These are phyloP conservation scores for Ceratobasidium sp. DNA, from an alignment of 1,284 basidiomycete genomes.

Conservation along the genomic window DNA sequence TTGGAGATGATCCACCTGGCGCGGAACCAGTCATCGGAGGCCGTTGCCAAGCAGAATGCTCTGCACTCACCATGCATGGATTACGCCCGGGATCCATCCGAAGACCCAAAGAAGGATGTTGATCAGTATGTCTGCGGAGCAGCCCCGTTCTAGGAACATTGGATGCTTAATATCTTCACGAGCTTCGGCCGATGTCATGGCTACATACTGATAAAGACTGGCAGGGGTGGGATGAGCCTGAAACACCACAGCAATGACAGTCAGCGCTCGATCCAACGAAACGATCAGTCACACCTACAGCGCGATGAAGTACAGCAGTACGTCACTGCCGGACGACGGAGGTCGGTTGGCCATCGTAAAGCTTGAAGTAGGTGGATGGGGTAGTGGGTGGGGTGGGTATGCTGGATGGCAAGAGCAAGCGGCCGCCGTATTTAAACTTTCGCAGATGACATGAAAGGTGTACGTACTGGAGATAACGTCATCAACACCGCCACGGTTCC, in stretches of 20 bases:
- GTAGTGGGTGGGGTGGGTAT: not conserved
- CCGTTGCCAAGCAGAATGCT: not conserved
- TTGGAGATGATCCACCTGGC: slow-evolving; percentile 35
- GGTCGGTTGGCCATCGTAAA: slow-evolving; percentile 29
- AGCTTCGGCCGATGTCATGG: not conserved
- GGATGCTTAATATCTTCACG: not conserved
- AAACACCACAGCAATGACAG: not conserved
- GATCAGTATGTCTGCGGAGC: slow-evolving; percentile 28
- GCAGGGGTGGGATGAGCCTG: slow-evolving; percentile 37
- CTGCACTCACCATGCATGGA: slow-evolving; percentile 18
- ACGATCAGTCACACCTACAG: slow-evolving; percentile 18
- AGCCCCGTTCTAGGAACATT: slow-evolving; percentile 18
- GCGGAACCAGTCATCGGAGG: not conserved
- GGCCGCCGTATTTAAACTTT: slow-evolving; percentile 21
- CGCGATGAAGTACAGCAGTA: slow-evolving; percentile 38
- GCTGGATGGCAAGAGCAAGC: not conserved
- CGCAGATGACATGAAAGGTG: slow-evolving; percentile 17
- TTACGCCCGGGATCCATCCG: slow-evolving; percentile 43
- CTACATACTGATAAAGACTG: slow-evolving; percentile 37
- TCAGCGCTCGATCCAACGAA: slow-evolving; percentile 6
- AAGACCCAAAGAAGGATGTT: slow-evolving; percentile 41
- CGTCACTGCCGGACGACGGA: slow-evolving; percentile 20
- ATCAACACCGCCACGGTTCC: slow-evolving; percentile 10
- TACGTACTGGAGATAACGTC: slow-evolving; percentile 2
- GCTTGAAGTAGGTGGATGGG: not conserved